Evolutionary conservation across 768 basidiomycete species (phyloP), one percentile per base, ranked within the genome.

Genomic region (Rhizopogon vesiculosus): DNA sequence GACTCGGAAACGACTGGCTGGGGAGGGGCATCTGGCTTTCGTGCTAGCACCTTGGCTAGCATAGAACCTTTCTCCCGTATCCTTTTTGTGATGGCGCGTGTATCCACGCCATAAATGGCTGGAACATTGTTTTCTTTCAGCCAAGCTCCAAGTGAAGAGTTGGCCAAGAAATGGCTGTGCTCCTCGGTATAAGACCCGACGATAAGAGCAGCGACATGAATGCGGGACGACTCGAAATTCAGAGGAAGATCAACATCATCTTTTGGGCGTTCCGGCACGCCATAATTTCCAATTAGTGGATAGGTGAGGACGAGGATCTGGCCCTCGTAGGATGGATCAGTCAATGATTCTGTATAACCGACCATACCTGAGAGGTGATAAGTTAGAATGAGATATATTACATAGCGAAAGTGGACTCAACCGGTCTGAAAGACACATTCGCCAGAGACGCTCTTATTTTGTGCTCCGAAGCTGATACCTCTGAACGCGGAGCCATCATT

Each of bases 371-470:
- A 52, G 22, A 57, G 22, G 54, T 42, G 46, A 54, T 65, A 66
- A 56, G 61, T 61, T 55, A 50, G 44, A 48, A 38, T 53, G 22
- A 38, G 2, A 57, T 52, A 51, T 52, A 55, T 56, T 56, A 50
- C 53, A 42, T 10, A 13, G 41, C 3, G 19, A 57, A 50, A 59
- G 55, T 51, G 59, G 45, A 65, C 62, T 87, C 69, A 66, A 95
- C 97, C 97, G 41, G 97, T 99, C 77, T 98, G 96, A 76, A 99
- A 99, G 66, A 99, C 97, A 72, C 97, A 98, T 82, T 99, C 97
- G 64, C 97, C 97, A 16, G 96, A 82, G 33, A 96, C 80, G 66
- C 91, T 94, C 74, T 93, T 95, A 45, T 81, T 83, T 63, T 92
- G 82, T 4, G 93, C 93, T 65, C 97, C 97, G 67, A 99, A 98